Percentiles rank a stretch among this genome's conserved stretches.
Conservation (phyloP, 768 basidiomycete genomes). For the Tylopilus intermedius region DNA sequence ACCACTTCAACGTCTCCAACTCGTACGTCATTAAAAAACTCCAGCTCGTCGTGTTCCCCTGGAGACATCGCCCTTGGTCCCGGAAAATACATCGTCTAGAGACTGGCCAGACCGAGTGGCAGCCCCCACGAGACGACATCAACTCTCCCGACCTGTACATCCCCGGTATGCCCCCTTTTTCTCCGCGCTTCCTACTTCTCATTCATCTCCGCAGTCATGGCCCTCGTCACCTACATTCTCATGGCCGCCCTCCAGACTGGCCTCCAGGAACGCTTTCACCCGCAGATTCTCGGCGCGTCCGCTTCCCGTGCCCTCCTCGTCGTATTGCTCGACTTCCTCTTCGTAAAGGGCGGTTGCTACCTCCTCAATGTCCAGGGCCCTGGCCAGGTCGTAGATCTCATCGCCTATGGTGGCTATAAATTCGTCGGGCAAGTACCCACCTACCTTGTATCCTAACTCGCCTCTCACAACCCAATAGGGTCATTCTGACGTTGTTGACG, state of each 20-base stretch:
- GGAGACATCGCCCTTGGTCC: slow-evolving; percentile 87
- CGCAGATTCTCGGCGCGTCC: slow-evolving; percentile 81
- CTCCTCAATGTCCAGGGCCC: slow-evolving; percentile 79
- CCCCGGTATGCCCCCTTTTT: slow-evolving; percentile 51
- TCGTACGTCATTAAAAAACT: slow-evolving; percentile 91
- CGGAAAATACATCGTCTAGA: slow-evolving; percentile 64
- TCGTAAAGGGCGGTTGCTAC: slow-evolving; percentile 91
- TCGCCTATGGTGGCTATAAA: slow-evolving; percentile 96
- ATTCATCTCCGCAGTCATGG: slow-evolving; percentile 64
- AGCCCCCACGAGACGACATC: slow-evolving; percentile 87
- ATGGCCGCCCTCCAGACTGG: slow-evolving; percentile 83
- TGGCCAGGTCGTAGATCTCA: slow-evolving; percentile 69
- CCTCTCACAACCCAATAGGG: slow-evolving; percentile 41
- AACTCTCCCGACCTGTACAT: slow-evolving; percentile 97
- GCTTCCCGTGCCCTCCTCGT: slow-evolving; percentile 82
- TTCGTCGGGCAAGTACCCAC: slow-evolving; percentile 74
- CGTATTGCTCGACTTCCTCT: slow-evolving; percentile 80
- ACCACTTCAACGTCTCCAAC: slow-evolving; percentile 95
- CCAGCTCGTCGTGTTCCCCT: slow-evolving; percentile 86
- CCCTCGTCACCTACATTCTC: slow-evolving; percentile 91
- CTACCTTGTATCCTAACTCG: neutral
- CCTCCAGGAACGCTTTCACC: slow-evolving; percentile 77
- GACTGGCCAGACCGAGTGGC: slow-evolving; percentile 66
- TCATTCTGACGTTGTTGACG: slow-evolving; percentile 75
- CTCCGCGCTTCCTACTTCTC: slow-evolving; percentile 1